Conservation (phyloP, 2,329 filamentous ascomycete species). For the Acephala macrosclerotiorum region DNA sequence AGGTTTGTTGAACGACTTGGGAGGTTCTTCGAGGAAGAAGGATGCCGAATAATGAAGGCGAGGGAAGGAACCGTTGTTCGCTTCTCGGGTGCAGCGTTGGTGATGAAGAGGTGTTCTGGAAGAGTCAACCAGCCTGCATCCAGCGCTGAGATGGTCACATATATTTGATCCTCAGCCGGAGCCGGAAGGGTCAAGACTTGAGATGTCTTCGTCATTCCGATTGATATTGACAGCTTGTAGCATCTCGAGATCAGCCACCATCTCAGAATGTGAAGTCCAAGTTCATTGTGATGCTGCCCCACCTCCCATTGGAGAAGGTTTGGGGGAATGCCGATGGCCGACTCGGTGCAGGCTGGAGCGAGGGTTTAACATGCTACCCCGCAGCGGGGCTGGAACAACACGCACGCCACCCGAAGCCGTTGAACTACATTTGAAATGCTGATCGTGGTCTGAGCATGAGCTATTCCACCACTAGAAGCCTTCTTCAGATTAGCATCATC, state of each 20-base stretch:
- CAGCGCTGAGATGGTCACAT: constrained; percentile 48
- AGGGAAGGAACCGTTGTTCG: constrained; percentile 58
- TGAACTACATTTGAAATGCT: neutral
- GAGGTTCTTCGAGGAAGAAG: constrained; percentile 37
- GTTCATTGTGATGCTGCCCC: constrained; percentile 2
- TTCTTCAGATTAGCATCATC: neutral
- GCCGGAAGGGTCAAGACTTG: constrained; percentile 15
- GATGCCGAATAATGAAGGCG: constrained; percentile 59
- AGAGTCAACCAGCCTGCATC: constrained; percentile 53
- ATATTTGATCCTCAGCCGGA: constrained; percentile 26
- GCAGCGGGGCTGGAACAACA: constrained; percentile 6
- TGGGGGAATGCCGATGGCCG: constrained; percentile 6
- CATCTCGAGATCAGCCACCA: neutral
- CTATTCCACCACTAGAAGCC: neutral
- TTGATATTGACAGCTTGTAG: neutral
- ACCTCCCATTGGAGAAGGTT: neutral
- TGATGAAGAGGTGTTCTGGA: constrained; percentile 54
- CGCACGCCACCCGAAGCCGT: neutral
- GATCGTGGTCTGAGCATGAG: neutral
- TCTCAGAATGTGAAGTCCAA: neutral
- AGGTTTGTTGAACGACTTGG: constrained; percentile 41
- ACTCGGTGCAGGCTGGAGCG: neutral
- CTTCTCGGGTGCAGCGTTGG: constrained; percentile 51
- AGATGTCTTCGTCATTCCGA: neutral
- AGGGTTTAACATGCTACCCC: constrained; percentile 8